Conservation (phyloP, 192 early-diverging fungal species). For the Thamnidium elegans region DNA sequence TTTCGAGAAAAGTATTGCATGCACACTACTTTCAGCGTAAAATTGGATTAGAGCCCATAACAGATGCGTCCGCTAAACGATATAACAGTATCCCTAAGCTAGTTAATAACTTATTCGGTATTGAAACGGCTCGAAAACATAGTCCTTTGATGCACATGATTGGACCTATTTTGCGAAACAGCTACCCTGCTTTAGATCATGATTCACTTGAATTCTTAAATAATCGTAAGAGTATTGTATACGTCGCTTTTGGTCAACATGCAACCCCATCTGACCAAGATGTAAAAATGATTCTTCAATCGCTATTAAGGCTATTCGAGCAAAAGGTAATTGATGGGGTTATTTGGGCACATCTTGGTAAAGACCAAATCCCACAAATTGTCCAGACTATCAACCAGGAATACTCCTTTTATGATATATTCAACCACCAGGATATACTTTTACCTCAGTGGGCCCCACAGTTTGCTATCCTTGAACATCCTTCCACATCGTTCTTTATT, state of each 20-base stretch:
- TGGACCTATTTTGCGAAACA: constrained; percentile 33
- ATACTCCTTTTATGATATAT: neutral
- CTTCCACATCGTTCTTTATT: constrained; percentile 23
- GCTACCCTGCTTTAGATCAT: constrained; percentile 9
- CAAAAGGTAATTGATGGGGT: constrained; percentile 33
- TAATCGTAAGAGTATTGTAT: constrained; percentile 22
- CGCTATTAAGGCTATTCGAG: constrained; percentile 1
- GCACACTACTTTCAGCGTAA: neutral
- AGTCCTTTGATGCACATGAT: constrained; percentile 24
- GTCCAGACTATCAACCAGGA: neutral
- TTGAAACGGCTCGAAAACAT: constrained; percentile 17
- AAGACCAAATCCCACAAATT: neutral
- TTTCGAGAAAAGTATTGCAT: too few relatives aligned
- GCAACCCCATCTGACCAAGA: constrained; percentile 3
- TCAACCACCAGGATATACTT: neutral
- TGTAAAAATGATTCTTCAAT: constrained; percentile 14
- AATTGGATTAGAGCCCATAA: neutral
- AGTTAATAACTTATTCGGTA: constrained; percentile 23
- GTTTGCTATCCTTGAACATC: constrained; percentile 32
- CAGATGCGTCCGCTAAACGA: neutral
- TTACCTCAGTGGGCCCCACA: constrained; percentile 26
- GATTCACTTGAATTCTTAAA: constrained; percentile 12
- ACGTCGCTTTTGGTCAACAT: constrained; percentile 37
- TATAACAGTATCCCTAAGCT: constrained; percentile 11
- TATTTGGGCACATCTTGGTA: constrained; percentile 26